A percentile compares a stretch with the other conserved stretches of the same genome.
Conservation (phyloP, 2,329 filamentous ascomycete species). For the Colletotrichum plurivorum region DNA sequence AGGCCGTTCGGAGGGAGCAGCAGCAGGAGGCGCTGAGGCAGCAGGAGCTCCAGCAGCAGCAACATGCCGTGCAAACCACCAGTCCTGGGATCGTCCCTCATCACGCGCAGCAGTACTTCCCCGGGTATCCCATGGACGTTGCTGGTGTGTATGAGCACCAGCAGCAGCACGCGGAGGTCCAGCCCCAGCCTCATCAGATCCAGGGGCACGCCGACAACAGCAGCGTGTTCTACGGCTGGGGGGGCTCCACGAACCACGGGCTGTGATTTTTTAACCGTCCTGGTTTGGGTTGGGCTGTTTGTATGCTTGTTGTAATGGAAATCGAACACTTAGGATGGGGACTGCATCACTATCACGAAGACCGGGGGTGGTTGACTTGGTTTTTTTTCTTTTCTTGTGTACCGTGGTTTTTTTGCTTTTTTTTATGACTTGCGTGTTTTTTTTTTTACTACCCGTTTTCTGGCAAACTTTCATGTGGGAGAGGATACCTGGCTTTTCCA, state of each 20-base stretch:
- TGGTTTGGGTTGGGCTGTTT: background rate
- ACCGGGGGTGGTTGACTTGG: constrained; percentile 1
- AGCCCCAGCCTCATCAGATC: background rate
- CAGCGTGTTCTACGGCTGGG: constrained; percentile 31
- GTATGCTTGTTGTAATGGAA: no score
- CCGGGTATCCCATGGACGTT: constrained; percentile 35
- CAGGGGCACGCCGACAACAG: constrained; percentile 5
- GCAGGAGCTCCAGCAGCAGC: no score
- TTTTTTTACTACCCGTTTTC: no score
- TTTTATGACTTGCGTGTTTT: no score
- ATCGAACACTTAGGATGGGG: background rate
- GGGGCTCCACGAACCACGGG: constrained; percentile 13
- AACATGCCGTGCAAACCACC: no score
- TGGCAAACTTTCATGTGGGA: no score
- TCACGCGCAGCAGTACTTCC: constrained; percentile 10
- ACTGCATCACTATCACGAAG: constrained; percentile 4
- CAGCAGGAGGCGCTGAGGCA: no score
- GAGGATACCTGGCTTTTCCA: no score
- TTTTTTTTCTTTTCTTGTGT: background rate
- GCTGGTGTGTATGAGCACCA: constrained; percentile 23
- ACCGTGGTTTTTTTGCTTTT: no score
- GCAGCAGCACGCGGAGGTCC: constrained; percentile 7
- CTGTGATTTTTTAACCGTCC: constrained; percentile 1
- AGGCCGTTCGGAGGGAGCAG: no score
- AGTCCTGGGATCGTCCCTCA: background rate